Evolutionary conservation across 257 asterid genomes (phyloP), one percentile per base, ranked within the genome.

Genomic region (Nicotiana tomentosiformis): DNA sequence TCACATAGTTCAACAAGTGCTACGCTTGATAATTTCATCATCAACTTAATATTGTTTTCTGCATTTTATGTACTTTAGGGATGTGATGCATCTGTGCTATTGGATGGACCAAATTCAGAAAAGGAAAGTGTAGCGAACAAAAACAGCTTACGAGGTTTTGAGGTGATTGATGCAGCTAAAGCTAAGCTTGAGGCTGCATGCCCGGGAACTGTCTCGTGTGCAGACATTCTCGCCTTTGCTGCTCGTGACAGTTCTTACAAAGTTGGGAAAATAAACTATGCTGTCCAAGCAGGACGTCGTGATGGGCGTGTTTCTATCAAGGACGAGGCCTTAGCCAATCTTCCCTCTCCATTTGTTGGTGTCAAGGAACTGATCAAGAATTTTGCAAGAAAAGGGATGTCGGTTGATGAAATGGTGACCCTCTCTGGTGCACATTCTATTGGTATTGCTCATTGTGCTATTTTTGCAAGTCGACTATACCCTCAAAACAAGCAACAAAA

Each of bases 341-440:
- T 92, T 16, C 95, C 95, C 0, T 72, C 94, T 11, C 94, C 94
- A 1, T 93, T 87, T 87, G 68, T 84, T 81, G 88, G 88, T 12
- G 90, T 86, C 87, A 77, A 84, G 11, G 57, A 84, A 4, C 91
- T 91, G 12, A 11, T 81, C 1, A 86, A 83, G 81, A 90, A 77
- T 37, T 93, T 93, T 43, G 84, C 87, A 16, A 35, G 81, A 1
- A 93, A 93, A 85, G 95, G 94, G 2, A 72, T 93, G 49, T 78
- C 95, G 1, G 88, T 90, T 7, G 95, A 93, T 58, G 93, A 93
- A 12, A 93, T 93, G 95, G 97, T 93, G 3, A 89, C 92, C 1
- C 93, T 93, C 5, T 91, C 97, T 8, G 95, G 95, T 30, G 89
- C 97, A 3, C 93, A 92, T 23, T 92, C 95, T 10, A 83, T 92